phyloP scores from a whole-genome alignment of 176 grass and related monocot species.

The Zea luxurians region DNA sequence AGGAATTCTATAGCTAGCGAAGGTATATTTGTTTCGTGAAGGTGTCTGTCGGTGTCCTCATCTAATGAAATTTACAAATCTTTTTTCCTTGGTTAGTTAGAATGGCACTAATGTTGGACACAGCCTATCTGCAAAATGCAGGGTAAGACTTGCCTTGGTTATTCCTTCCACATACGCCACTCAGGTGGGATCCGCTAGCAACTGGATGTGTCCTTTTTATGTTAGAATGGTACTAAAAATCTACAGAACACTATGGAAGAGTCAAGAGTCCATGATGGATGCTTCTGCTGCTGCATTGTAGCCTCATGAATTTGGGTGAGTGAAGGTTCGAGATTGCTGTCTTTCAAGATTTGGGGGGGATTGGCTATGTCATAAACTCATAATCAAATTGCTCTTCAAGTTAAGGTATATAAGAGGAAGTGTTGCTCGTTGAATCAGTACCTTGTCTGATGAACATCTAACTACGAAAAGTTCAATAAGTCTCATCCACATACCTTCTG shows the following conservation, averaged over 20 bases:
- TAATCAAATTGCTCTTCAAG: not conserved
- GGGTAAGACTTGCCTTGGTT: too few relatives aligned
- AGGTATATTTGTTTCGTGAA: not conserved
- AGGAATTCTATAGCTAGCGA: not conserved
- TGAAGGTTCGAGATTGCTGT: not conserved
- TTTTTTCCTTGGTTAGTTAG: not conserved
- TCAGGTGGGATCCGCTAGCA: too few relatives aligned
- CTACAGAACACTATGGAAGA: not conserved
- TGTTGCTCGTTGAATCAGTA: not conserved
- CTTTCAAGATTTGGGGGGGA: not conserved
- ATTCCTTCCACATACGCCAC: too few relatives aligned
- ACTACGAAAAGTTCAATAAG: not conserved
- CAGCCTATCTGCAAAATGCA: too few relatives aligned
- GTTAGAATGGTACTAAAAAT: not conserved
- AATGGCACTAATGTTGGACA: not conserved
- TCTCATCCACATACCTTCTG: not conserved
- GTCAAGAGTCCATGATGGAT: not conserved
- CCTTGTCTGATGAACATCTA: not conserved
- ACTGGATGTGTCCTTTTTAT: too few relatives aligned
- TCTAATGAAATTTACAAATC: not conserved
- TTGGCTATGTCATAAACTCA: not conserved
- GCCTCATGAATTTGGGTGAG: not conserved
- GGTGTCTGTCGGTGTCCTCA: slow-evolving; percentile 17
- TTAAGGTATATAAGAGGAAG: not conserved
- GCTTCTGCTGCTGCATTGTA: not conserved